Base-by-base conservation (phyloP, 2,329 filamentous ascomycete species). In the Pyricularia sp. region DNA sequence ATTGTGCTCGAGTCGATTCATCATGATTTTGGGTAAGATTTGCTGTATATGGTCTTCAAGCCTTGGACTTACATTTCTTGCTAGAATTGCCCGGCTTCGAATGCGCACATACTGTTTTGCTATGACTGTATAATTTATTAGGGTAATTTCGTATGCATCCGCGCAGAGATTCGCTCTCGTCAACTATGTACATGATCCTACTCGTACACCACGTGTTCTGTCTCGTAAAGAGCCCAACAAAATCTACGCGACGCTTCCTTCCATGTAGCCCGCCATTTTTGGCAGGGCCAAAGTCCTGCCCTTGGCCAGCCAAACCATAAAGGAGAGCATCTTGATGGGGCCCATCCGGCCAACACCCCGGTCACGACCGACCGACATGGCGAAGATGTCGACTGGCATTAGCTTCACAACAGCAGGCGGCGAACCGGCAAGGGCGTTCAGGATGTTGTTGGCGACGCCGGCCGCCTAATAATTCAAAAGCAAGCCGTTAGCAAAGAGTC, bases 401-500 rank as follows among this genome's bases (percentile, higher is more conserved):
- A 78, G 79, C 75, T 83, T 85, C 70, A 84, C 82, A 7, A 76
- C 71, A 3, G 76, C 70, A 23, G 83, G 82, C 17, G 74, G 69
- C 76, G 83, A 83, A 70, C 79, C 82, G 68, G 78, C 78, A 26
- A 86, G 75, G 4, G 75, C 79, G 17, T 81, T 78, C n/a, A 82
- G 81, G 67, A 87, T 78, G 73, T 87, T 87, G 77, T 83, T 85
- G 65, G 78, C 82, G 3, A 86, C 84, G 33, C 82, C 82, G 25
- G 80, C 80, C 3, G 84, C 83, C 82, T 69, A 23, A 55, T 70
- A 4, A n/a, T 5, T n/a, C n/a, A n/a, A n/a, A n/a, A n/a, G n/a
- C n/a, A n/a, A n/a, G n/a, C 14, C 42, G 25, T 59, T 26, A 26
- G 65, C 26, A 68, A 61, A 33, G 23, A 59, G 25, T 33, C 23